Evolutionary conservation across 306 rosid genomes (phyloP).

Genomic region (Parietaria judaica): DNA sequence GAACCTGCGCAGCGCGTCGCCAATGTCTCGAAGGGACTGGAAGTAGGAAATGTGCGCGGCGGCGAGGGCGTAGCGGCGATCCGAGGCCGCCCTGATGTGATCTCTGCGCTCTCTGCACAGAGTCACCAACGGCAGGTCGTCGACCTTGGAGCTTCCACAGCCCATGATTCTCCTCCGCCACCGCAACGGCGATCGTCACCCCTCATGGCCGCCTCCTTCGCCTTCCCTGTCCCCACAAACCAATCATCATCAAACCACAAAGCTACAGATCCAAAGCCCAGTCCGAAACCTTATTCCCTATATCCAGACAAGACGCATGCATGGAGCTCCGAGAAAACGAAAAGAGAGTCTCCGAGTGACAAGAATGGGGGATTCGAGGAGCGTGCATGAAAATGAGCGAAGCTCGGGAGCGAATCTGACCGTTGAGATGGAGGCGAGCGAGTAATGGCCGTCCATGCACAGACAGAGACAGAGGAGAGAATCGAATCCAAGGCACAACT

Average conservation of each 20-base stretch:
- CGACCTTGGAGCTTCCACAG: conserved; percentile 80
- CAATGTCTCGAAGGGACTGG: conserved; percentile 63
- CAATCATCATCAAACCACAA: conserved; percentile 29
- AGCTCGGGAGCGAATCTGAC: conserved; percentile 30
- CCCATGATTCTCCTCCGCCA: conserved; percentile 47
- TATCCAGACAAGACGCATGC: not conserved
- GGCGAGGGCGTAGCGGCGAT: conserved; percentile 79
- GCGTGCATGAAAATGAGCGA: conserved; percentile 33
- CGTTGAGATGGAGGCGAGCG: conserved; percentile 39
- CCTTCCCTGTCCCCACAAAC: conserved; percentile 35
- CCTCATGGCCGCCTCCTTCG: conserved; percentile 23
- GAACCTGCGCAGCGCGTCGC: conserved; percentile 67
- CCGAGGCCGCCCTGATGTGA: conserved; percentile 62
- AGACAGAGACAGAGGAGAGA: conserved; percentile 12
- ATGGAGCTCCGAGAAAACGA: too few relatives aligned
- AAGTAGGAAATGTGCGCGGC: conserved; percentile 82
- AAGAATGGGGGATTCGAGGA: not conserved
- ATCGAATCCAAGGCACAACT: conserved; percentile 27
- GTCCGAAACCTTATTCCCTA: not conserved
- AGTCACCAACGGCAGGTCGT: conserved; percentile 71
- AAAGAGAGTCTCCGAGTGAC: too few relatives aligned
- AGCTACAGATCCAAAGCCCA: conserved; percentile 19
- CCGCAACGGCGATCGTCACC: not conserved
- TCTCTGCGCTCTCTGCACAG: conserved; percentile 71
- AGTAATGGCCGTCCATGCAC: conserved; percentile 44